A percentile compares a stretch with the other conserved stretches of the same genome.
These are phyloP conservation scores for Albugo candida DNA, from an alignment of 352 stramenopile species.

Conservation along the genomic window DNA sequence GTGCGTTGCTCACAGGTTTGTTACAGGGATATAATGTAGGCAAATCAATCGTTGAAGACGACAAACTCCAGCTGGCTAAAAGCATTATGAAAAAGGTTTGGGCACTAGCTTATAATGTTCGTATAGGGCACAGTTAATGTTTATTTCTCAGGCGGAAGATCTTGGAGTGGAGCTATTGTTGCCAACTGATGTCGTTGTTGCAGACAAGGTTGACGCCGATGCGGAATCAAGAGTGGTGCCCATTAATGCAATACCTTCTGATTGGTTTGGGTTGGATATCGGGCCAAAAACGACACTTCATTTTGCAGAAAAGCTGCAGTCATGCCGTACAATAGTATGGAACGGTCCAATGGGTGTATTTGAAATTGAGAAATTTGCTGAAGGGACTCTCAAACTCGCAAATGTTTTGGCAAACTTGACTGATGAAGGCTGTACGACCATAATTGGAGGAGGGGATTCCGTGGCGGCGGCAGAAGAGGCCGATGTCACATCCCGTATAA, in stretches of 20 bases:
- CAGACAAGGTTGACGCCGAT: slow-evolving; percentile 70
- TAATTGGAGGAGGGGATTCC: slow-evolving; percentile 91
- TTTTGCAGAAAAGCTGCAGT: slow-evolving; percentile 70
- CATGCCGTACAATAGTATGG: slow-evolving; percentile 87
- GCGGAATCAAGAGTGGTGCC: slow-evolving; percentile 33
- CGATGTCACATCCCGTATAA: slow-evolving; percentile 84
- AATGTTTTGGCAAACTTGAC: slow-evolving; percentile 83
- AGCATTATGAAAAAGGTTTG: slow-evolving; percentile 50
- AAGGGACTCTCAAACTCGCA: slow-evolving; percentile 85
- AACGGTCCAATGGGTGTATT: slow-evolving; percentile 97
- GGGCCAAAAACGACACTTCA: slow-evolving; percentile 27
- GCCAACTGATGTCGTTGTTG: slow-evolving; percentile 87
- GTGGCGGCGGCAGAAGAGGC: slow-evolving; percentile 90
- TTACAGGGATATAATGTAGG: slow-evolving; percentile 81
- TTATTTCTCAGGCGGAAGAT: slow-evolving; percentile 42
- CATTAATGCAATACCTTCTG: slow-evolving; percentile 81
- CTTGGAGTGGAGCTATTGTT: slow-evolving; percentile 81
- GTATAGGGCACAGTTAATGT: background rate
- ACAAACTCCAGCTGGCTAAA: slow-evolving; percentile 85
- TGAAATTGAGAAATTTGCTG: slow-evolving; percentile 92
- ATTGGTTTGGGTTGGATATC: slow-evolving; percentile 91
- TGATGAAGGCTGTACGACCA: slow-evolving; percentile 55
- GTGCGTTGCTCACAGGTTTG: background rate
- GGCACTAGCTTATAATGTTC: slow-evolving; percentile 4
- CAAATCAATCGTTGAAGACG: slow-evolving; percentile 89